Conservation (phyloP, 202 grass and related monocot species). For the Panicum virgatum region DNA sequence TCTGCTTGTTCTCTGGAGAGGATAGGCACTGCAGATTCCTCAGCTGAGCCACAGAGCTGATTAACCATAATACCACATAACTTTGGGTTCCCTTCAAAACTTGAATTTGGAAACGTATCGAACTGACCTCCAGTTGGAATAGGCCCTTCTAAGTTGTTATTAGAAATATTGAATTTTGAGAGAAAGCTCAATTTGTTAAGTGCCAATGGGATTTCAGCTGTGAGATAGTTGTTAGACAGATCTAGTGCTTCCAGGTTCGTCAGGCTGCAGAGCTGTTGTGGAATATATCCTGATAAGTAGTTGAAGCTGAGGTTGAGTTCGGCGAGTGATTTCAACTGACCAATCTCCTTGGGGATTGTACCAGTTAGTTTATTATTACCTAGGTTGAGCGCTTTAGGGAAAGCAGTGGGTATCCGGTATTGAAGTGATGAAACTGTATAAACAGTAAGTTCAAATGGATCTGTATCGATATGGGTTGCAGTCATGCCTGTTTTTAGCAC, state of each 20-base stretch:
- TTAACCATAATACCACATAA: neutral
- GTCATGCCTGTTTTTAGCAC: slow-evolving; percentile 28
- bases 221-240: slow-evolving; percentile 50
- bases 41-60: neutral
- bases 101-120: slow-evolving; percentile 34
- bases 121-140: slow-evolving; percentile 42
- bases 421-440: neutral
- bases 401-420: slow-evolving; percentile 37
- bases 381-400: slow-evolving; percentile 50
- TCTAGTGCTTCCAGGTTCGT: slow-evolving; percentile 55
- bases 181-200: slow-evolving; percentile 36
- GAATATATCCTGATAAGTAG: slow-evolving; percentile 59
- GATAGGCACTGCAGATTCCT: neutral
- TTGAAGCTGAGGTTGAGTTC: slow-evolving; percentile 59
- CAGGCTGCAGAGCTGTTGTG: slow-evolving; percentile 34
- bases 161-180: slow-evolving; percentile 37
- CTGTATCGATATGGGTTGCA: neutral
- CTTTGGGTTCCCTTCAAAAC: slow-evolving; percentile 37
- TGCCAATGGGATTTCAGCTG: slow-evolving; percentile 33
- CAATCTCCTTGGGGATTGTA: slow-evolving; percentile 46
- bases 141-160: slow-evolving; percentile 34
- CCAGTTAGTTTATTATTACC: slow-evolving; percentile 55
- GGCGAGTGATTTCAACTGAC: slow-evolving; percentile 43
- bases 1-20: neutral
- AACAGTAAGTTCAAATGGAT: slow-evolving; percentile 16